Base-by-base conservation (phyloP, 2,329 filamentous ascomycete genomes). In the Alternaria ethzedia region DNA sequence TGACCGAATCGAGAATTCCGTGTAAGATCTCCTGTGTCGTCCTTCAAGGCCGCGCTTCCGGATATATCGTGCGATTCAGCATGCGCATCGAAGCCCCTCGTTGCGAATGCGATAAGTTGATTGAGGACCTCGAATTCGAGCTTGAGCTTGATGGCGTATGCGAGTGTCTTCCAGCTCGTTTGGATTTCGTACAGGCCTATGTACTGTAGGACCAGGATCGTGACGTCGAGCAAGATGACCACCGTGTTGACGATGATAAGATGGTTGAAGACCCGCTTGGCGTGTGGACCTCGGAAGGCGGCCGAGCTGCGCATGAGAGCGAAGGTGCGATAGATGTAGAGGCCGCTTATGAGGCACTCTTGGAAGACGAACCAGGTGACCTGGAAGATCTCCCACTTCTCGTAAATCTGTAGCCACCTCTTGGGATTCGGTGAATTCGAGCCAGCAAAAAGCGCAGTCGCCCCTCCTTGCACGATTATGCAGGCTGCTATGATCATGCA, bases 121-220 rank as follows among this genome's bases (percentile, higher is more conserved):
- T 86, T 81, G 20, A 89, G 76, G 59, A 88, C 82, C 17, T 83
- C 81, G 67, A 84, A 83, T 71, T 88, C 87, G 17, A 87, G 79
- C 66, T 86, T 85, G 20, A 86, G 77, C 70, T 83, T 83, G 63
- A 83, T 69, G 61, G 78, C 78, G 68, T 83, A 83, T 21, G 79
- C 76, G 12, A 82, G 78, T 6, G 69, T 72, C 59, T 82, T 82
- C 61, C 77, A 75, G 5, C 75, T 74, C 4, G 71, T 72, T 60
- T 75, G 69, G 13, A 75, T 67, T 11, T 74, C 68, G 44, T 70
- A 73, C 4, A 68, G 63, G 10, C 75, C 74, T 9, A 78, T 75
- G 65, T 77, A 82, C 59, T 82, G 74, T 23, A 81, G 73, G n/a
- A 72, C 78, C 0, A 83, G 70, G 3, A 83, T 70, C 12, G 74